Conservation (phyloP, 2,329 filamentous ascomycete genomes). For the Scorias spongiosa region DNA sequence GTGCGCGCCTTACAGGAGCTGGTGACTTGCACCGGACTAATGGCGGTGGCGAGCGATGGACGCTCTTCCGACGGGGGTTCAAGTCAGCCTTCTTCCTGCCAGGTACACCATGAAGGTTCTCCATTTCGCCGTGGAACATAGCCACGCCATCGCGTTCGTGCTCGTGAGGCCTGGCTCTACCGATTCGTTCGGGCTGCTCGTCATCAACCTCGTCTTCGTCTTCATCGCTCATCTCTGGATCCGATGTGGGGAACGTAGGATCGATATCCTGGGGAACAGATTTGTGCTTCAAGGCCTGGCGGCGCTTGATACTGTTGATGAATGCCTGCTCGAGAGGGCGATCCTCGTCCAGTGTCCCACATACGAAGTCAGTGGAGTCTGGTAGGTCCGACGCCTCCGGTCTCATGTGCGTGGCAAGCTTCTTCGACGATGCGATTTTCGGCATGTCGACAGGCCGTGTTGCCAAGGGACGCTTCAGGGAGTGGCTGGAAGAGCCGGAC, state of each 20-base stretch:
- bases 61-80: neutral
- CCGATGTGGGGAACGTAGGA: conserved; percentile 89
- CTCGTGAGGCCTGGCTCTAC: conserved; percentile 29
- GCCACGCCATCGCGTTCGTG: conserved; percentile 46
- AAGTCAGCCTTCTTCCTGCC: conserved; percentile 4
- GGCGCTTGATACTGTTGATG: conserved; percentile 66
- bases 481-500: conserved; percentile 28
- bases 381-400: conserved; percentile 54
- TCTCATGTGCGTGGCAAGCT: conserved; percentile 23
- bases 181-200: conserved; percentile 13
- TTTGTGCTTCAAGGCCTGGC: conserved; percentile 66
- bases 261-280: conserved; percentile 92
- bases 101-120: conserved; percentile 13
- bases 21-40: conserved; percentile 21
- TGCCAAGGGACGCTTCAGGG: conserved; percentile 5
- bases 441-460: neutral
- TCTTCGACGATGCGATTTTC: conserved; percentile 9
- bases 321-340: conserved; percentile 89
- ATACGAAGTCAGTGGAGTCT: conserved; percentile 98
- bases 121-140: conserved; percentile 47
- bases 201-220: conserved; percentile 48
- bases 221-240: conserved; percentile 70
- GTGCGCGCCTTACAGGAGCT: conserved; percentile 32
- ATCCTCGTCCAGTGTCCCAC: conserved; percentile 91
- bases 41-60: conserved; percentile 7